phyloP scores from a whole-genome alignment of 106 monocot species.

The Acorus gramineus region DNA sequence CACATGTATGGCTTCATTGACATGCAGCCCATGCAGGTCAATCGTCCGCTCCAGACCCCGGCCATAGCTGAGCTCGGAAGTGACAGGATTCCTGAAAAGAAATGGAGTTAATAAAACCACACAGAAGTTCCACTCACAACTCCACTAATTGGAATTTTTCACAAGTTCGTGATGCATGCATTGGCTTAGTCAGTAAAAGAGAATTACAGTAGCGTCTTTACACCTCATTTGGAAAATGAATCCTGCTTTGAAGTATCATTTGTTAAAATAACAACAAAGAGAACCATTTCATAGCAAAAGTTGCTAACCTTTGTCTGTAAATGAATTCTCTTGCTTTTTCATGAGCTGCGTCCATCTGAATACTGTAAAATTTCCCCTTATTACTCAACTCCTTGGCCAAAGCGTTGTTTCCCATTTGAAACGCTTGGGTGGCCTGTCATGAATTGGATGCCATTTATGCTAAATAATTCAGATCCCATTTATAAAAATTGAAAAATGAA shows the following conservation, averaged over 20 bases:
- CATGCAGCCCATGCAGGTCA: conserved; percentile 53
- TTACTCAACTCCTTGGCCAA: conserved; percentile 29
- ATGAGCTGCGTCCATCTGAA: conserved; percentile 48
- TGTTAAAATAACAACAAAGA: neutral
- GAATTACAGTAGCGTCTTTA: too few species aligned
- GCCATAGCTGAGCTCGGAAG: conserved; percentile 9
- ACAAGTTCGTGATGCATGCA: too few species aligned
- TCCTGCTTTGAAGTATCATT: too few species aligned
- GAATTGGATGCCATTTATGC: too few species aligned
- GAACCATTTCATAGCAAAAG: neutral
- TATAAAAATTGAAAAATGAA: too few species aligned
- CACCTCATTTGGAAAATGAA: too few species aligned
- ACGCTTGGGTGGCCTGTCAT: conserved; percentile 36
- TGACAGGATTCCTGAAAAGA: conserved; percentile 21
- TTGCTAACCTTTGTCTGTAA: conserved; percentile 25
- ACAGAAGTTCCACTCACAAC: neutral
- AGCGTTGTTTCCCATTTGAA: conserved; percentile 33
- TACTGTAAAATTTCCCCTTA: conserved; percentile 30
- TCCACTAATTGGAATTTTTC: too few species aligned
- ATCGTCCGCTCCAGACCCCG: conserved; percentile 27
- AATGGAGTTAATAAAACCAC: neutral
- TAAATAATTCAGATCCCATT: too few species aligned
- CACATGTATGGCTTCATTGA: conserved; percentile 45
- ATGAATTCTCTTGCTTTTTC: conserved; percentile 38
- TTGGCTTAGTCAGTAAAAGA: too few species aligned